Base-by-base conservation (phyloP, 169 alveolate species). In the Fabrea salina region DNA sequence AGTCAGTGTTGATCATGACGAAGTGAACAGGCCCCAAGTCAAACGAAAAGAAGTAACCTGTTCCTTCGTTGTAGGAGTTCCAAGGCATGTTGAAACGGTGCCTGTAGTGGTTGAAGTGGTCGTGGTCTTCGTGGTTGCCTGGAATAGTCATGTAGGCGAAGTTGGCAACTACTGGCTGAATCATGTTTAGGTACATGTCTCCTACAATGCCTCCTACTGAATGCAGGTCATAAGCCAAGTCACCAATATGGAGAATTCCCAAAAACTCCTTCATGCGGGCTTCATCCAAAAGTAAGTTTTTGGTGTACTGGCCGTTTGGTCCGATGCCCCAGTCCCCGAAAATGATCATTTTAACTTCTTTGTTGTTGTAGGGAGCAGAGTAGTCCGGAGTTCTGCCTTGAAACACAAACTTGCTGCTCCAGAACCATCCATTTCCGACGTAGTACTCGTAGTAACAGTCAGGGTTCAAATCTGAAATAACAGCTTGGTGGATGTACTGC, bases 91-190 rank as follows among this genome's bases (percentile, higher is more conserved):
- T 25, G 6, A 70, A 70, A 11, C 79, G 0, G 49, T 43, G 22
- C 32, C 16, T 44, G 35, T 47, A 70, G 25, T 70, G 61, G 27
- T 33, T 44, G 37, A 30, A 43, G 44, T 70, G 41, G 0, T 39
- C 44, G 4, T 41, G 35, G 32, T n/a, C 35, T 25, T 70, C 79
- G 27, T 70, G 79, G 49, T 70, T 70, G 44, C 79, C 79, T 44
- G 79, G 67, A 44, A 27, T n/a, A 16, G 49, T 33, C 79, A 70
- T 70, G 25, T 44, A 70, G 49, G 79, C 54, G 49, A 47, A 70
- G 49, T 22, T 25, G 3, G 54, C 49, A 3, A 66, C 39, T 4
- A 70, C 27, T 13, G 79, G 79, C 49, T 70, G 51, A 47, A 70
- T 41, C 66, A 49, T 49, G 0, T 22, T 70, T 7, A 70, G n/a